These are phyloP conservation scores for Aegilops bicornis DNA, from an alignment of 176 grass and related monocot genomes.

Conservation along the genomic window DNA sequence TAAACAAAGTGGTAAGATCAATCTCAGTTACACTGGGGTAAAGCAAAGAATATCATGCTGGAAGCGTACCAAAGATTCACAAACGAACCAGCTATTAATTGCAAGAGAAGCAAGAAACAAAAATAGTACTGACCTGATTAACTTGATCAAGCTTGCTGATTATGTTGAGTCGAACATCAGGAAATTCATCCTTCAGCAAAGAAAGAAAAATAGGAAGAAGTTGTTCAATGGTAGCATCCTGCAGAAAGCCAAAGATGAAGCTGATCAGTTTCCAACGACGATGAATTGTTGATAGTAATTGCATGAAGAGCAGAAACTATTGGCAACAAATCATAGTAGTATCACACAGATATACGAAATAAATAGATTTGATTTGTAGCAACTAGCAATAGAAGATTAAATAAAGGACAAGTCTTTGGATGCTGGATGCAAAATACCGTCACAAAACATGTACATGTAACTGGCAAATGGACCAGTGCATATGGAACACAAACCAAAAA, in stretches of 20 bases:
- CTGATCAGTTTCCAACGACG: not conserved
- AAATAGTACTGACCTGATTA: conserved; percentile 59
- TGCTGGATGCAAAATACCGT: not conserved
- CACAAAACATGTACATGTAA: not conserved
- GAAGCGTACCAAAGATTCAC: not conserved
- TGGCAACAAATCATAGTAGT: not conserved
- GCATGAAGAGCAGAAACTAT: not conserved
- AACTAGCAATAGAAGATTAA: not conserved
- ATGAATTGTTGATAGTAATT: not conserved
- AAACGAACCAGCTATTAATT: not conserved
- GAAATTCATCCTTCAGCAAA: conserved; percentile 96
- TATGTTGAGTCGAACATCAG: conserved; percentile 96
- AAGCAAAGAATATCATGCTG: not conserved
- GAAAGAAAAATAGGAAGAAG: conserved; percentile 99
- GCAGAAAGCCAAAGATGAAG: conserved; percentile 23
- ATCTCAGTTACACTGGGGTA: not conserved
- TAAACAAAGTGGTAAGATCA: not conserved
- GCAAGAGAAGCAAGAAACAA: not conserved
- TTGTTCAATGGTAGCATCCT: conserved; percentile 88
- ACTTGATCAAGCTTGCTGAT: conserved; percentile 99
- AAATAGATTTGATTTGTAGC: not conserved
- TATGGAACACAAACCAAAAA: not conserved
- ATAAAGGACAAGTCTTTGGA: not conserved
- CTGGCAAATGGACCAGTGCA: not conserved
- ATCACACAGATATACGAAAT: conserved; percentile 1